Evolutionary conservation across 2,329 filamentous ascomycete genomes (phyloP).

Genomic region (Tolypocladium cylindrosporum): DNA sequence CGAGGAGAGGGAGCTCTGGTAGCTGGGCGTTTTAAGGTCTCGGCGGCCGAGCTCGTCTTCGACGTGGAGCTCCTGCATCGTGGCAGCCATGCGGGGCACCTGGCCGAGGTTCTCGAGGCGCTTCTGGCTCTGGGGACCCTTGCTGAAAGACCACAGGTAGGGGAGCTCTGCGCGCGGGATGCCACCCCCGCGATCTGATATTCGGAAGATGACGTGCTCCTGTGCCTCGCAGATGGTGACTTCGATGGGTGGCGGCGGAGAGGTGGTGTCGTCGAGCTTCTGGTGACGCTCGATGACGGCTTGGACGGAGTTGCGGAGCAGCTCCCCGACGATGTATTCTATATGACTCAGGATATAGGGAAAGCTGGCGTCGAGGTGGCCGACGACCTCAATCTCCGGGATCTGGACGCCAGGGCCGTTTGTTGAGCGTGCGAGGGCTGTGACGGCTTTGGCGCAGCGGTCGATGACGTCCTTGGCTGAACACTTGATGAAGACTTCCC

Average conservation of each 20-base stretch:
- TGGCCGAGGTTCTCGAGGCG: conserved; percentile 76
- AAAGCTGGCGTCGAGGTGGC: conserved; percentile 82
- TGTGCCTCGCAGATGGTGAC: conserved; percentile 89
- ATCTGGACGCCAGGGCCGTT: conserved; percentile 63
- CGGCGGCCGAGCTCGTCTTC: conserved; percentile 30
- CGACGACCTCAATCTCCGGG: conserved; percentile 72
- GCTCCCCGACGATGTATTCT: conserved; percentile 93
- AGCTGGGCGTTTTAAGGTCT: conserved; percentile 30
- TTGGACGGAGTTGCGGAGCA: conserved; percentile 90
- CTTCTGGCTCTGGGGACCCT: conserved; percentile 69
- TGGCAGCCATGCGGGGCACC: conserved; percentile 87
- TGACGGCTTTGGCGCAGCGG: conserved; percentile 67
- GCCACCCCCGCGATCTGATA: conserved; percentile 91
- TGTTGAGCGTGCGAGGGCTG: conserved; percentile 61
- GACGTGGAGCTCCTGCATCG: conserved; percentile 72
- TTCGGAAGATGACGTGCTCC: conserved; percentile 91
- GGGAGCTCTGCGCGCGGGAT: conserved; percentile 78
- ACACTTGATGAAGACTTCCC: conserved; percentile 90
- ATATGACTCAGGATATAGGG: conserved; percentile 94
- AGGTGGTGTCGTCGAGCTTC: conserved; percentile 18
- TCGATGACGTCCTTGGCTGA: conserved; percentile 83
- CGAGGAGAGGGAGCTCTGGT: conserved; percentile 60
- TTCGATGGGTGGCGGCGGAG: conserved; percentile 69
- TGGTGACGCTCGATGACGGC: conserved; percentile 71
- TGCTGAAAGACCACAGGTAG: conserved; percentile 93